phyloP scores from a whole-genome alignment of 768 basidiomycete genomes.

The Cantharellus anzutake region DNA sequence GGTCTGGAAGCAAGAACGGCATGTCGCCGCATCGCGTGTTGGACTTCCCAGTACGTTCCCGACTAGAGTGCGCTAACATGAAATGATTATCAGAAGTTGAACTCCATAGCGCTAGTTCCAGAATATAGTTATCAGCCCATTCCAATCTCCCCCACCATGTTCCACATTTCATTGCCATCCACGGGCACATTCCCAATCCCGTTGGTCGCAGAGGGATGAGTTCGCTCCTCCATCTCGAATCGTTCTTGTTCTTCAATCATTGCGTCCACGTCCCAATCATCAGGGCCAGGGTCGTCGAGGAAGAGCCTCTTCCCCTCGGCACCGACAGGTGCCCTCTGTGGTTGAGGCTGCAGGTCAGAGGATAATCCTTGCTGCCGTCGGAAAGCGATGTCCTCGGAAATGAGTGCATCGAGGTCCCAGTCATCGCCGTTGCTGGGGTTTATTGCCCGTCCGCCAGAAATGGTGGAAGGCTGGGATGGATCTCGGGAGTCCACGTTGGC shows the following conservation, averaged over 20 bases:
- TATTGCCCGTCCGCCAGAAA: background rate
- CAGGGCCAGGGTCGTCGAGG: constrained; percentile 14
- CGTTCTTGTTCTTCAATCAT: constrained; percentile 27
- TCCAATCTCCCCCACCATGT: constrained; percentile 18
- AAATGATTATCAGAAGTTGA: no score
- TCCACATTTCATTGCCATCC: constrained; percentile 58
- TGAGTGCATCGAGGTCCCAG: constrained; percentile 8
- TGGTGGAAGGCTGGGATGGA: background rate
- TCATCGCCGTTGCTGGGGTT: constrained; percentile 5
- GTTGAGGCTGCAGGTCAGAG: constrained; percentile 11
- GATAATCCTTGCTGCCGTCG: background rate
- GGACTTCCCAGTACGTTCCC: no score
- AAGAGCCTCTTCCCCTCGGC: constrained; percentile 3
- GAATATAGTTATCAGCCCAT: no score
- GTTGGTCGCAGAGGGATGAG: background rate
- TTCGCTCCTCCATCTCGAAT: constrained; percentile 13
- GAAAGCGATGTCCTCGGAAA: background rate
- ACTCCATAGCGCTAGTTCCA: no score
- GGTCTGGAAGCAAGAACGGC: no score
- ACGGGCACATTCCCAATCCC: constrained; percentile 10
- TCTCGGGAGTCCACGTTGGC: background rate
- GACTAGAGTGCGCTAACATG: no score
- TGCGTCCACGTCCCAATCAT: constrained; percentile 34
- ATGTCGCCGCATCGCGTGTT: no score
- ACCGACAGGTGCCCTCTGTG: constrained; percentile 25